Percentiles rank a stretch among this genome's conserved stretches.
Evolutionary conservation across 2,329 filamentous ascomycete genomes (phyloP).

Genomic region (Septoria petroselini): DNA sequence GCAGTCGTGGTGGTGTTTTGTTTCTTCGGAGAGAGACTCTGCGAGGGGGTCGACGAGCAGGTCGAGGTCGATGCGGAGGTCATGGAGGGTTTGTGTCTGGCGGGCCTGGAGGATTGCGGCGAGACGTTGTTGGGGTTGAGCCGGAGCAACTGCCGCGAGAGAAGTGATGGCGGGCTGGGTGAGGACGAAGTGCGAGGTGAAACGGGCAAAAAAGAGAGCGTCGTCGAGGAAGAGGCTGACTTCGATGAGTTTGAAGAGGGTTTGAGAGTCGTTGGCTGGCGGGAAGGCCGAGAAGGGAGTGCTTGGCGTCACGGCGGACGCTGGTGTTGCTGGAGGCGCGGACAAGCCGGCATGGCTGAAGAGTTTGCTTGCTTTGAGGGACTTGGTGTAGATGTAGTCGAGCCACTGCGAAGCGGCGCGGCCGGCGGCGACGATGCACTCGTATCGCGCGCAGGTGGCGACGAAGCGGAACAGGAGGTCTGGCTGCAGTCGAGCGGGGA

Average conservation of each 20-base stretch:
- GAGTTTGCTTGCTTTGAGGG: neutral
- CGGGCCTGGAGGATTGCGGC: conserved; percentile 21
- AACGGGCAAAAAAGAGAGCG: conserved; percentile 33
- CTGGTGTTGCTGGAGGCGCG: conserved; percentile 1
- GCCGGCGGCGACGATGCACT: conserved; percentile 28
- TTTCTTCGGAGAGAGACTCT: conserved; percentile 25
- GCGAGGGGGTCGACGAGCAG: conserved; percentile 29
- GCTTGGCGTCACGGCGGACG: neutral
- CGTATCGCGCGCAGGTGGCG: conserved; percentile 25
- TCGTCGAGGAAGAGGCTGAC: conserved; percentile 32
- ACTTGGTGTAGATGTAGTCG: conserved; percentile 30
- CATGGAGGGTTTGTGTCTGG: conserved; percentile 16
- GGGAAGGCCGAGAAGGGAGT: conserved; percentile 9
- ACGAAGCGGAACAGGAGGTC: conserved; percentile 28
- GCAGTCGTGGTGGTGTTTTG: conserved; percentile 32
- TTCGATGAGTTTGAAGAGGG: conserved; percentile 28
- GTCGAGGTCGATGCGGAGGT: conserved; percentile 27
- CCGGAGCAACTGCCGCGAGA: conserved; percentile 2
- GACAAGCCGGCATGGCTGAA: neutral
- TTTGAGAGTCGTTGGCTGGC: conserved; percentile 6
- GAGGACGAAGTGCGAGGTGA: conserved; percentile 30
- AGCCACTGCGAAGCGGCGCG: conserved; percentile 31
- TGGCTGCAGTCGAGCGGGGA: conserved; percentile 28
- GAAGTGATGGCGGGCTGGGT: conserved; percentile 9
- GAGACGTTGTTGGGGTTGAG: conserved; percentile 13